Evolutionary conservation across 225 moss, liverwort and hornwort genomes (phyloP).

Genomic region (Physcomitrium patens): DNA sequence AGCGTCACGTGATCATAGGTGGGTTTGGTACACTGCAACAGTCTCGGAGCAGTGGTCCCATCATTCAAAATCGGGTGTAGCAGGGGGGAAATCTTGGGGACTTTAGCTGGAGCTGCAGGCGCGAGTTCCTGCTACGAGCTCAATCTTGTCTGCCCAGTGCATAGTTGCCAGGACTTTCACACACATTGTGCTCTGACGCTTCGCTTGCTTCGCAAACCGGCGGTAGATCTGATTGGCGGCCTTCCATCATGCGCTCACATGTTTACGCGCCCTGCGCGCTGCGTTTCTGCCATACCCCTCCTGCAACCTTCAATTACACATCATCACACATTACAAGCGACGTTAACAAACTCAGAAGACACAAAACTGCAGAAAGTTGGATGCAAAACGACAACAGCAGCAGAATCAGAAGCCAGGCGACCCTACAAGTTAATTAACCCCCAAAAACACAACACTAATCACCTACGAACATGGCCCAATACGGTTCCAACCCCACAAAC

Average conservation of each 20-base stretch:
- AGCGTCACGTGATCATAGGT: too few species aligned
- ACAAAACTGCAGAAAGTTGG: background rate
- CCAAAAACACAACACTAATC: too few species aligned
- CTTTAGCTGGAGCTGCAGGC: slow-evolving; percentile 3
- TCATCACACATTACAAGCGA: background rate
- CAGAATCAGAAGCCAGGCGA: too few species aligned
- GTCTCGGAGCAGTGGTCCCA: background rate
- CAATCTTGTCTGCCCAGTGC: background rate
- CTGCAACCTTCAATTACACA: background rate
- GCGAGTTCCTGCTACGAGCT: slow-evolving; percentile 7
- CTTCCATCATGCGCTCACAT: slow-evolving; percentile 11
- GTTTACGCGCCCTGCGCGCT: background rate
- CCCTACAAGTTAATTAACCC: too few species aligned
- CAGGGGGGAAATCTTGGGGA: slow-evolving; percentile 2
- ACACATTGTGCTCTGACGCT: slow-evolving; percentile 21
- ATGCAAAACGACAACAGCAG: too few species aligned
- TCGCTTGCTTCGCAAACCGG: background rate
- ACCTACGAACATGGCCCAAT: too few species aligned
- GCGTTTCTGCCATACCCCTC: too few species aligned
- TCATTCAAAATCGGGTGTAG: background rate
- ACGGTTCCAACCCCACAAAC: too few species aligned
- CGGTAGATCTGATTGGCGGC: slow-evolving; percentile 10
- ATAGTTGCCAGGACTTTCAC: background rate
- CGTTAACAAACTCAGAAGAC: background rate
- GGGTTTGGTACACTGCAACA: background rate